Conservation (phyloP, 768 basidiomycete genomes). For the Mycena amicta region DNA sequence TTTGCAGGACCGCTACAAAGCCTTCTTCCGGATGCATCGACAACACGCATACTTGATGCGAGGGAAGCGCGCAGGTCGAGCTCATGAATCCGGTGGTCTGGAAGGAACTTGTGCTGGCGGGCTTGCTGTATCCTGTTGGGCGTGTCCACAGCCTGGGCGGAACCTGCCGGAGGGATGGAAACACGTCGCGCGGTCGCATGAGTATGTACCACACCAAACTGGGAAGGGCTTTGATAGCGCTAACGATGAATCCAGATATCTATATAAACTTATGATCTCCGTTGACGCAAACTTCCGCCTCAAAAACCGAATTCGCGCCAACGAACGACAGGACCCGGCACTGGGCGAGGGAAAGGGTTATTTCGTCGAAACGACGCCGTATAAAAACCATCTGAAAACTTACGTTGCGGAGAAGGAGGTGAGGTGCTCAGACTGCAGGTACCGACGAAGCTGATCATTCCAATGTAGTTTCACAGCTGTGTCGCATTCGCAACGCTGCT, state of each 20-base stretch:
- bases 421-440: background rate
- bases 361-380: constrained; percentile 13
- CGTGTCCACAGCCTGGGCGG: constrained; percentile 19
- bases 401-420: constrained; percentile 10
- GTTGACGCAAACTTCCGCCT: constrained; percentile 27
- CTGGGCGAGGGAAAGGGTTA: constrained; percentile 18
- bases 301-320: constrained; percentile 11
- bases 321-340: constrained; percentile 15
- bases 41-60: background rate
- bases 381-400: constrained; percentile 7
- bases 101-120: background rate
- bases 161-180: constrained; percentile 23
- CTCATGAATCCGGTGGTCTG: constrained; percentile 6
- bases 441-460: background rate
- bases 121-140: constrained; percentile 21
- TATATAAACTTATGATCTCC: constrained; percentile 12
- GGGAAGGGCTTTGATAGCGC: background rate
- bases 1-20: background rate
- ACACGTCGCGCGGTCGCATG: background rate
- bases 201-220: background rate
- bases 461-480: constrained; percentile 22
- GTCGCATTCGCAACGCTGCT: constrained; percentile 20
- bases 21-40: background rate
- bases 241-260: constrained; percentile 1
- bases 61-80: background rate